Evolutionary conservation across 805 yeast genomes (phyloP).

Genomic region (Kluyveromyces wickerhamii): DNA sequence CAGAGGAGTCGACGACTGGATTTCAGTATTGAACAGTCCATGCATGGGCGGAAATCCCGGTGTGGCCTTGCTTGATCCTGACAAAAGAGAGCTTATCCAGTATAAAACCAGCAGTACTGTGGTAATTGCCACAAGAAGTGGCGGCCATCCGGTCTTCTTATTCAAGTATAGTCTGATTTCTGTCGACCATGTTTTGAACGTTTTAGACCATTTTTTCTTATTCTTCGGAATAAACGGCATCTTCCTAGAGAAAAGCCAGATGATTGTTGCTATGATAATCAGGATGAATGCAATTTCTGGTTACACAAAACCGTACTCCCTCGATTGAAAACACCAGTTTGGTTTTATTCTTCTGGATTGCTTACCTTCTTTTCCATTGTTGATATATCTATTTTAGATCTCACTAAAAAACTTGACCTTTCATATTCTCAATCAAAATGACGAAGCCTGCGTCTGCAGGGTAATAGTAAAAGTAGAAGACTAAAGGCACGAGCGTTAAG

Average conservation of each 20-base stretch:
- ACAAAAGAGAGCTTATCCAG: constrained; percentile 15
- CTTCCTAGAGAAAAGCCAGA: constrained; percentile 13
- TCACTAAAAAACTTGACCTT: too few relatives aligned
- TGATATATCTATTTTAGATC: too few relatives aligned
- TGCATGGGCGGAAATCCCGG: constrained; percentile 29
- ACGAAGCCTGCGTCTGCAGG: too few relatives aligned
- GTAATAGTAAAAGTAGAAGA: too few relatives aligned
- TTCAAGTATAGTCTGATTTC: not conserved
- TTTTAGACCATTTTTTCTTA: constrained; percentile 12
- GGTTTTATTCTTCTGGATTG: too few relatives aligned
- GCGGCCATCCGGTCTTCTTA: not conserved
- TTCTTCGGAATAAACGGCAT: constrained; percentile 15
- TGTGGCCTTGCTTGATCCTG: constrained; percentile 7
- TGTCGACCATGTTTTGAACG: constrained; percentile 5
- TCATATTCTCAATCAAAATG: too few relatives aligned
- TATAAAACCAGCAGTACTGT: constrained; percentile 11
- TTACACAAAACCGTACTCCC: too few relatives aligned
- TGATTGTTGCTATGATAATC: constrained; percentile 4
- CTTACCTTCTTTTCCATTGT: too few relatives aligned
- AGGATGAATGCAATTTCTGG: not conserved
- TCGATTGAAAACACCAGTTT: too few relatives aligned
- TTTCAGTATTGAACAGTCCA: constrained; percentile 38
- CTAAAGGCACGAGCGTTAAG: too few relatives aligned
- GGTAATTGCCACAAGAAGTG: not conserved
- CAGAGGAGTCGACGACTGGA: constrained; percentile 42